Evolutionary conservation across 352 stramenopile genomes (phyloP).

Genomic region (Globisporangium spinosum): DNA sequence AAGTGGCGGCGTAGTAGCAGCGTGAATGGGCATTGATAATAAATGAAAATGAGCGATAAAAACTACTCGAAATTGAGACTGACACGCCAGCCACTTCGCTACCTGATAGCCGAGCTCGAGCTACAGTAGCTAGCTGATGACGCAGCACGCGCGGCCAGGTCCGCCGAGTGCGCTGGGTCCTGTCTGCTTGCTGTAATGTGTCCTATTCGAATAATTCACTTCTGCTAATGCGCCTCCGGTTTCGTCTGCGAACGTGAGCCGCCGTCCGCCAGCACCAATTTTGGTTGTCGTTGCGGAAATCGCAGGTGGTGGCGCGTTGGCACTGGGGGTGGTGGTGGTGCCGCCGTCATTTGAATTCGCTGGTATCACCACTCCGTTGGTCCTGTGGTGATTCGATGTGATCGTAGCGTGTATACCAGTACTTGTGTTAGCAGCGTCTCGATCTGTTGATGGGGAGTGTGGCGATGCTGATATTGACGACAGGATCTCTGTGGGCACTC

Average conservation of each 20-base stretch:
- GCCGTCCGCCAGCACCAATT: constrained; percentile 18
- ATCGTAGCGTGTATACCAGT: neutral
- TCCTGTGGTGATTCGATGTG: neutral
- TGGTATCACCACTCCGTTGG: constrained; percentile 5
- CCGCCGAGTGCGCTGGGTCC: constrained; percentile 28
- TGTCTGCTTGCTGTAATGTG: constrained; percentile 80
- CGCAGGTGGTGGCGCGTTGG: neutral
- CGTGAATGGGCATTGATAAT: neutral
- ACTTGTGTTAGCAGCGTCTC: neutral
- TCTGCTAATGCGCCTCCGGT: constrained; percentile 47
- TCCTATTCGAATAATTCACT: constrained; percentile 69
- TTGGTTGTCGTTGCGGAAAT: constrained; percentile 22
- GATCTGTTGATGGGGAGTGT: neutral
- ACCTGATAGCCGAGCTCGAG: neutral
- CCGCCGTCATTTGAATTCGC: constrained; percentile 9
- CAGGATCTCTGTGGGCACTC: neutral
- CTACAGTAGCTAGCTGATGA: constrained; percentile 32
- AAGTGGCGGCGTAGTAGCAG: neutral
- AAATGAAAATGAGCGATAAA: neutral
- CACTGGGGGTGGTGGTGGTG: neutral
- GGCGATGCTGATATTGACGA: neutral
- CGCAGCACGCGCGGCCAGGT: constrained; percentile 33
- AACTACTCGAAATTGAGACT: constrained; percentile 9
- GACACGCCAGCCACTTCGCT: neutral
- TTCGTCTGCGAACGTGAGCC: constrained; percentile 69